phyloP scores from a whole-genome alignment of 2,329 filamentous ascomycete species.

The Xylariales sp. region DNA sequence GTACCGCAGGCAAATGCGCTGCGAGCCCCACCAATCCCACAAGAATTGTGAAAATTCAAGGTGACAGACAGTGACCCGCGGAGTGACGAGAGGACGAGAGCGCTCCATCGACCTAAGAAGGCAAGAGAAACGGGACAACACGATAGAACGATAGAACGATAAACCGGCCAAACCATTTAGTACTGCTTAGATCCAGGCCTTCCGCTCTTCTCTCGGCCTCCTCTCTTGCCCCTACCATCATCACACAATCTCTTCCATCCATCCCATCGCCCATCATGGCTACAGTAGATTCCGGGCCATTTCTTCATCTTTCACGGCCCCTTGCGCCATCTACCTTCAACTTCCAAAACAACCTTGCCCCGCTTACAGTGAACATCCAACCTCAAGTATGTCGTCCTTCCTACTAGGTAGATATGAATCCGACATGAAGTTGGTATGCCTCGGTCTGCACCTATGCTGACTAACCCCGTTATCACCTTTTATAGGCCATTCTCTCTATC shows the following conservation, averaged over 20 bases:
- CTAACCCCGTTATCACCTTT: slow-evolving; percentile 13
- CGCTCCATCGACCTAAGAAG: slow-evolving; percentile 27
- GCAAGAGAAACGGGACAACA: slow-evolving; percentile 24
- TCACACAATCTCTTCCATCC: no score
- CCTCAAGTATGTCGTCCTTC: slow-evolving; percentile 77
- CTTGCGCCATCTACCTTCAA: slow-evolving; percentile 84
- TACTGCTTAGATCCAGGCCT: slow-evolving; percentile 6
- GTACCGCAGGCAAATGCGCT: slow-evolving; percentile 21
- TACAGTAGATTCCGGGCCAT: slow-evolving; percentile 76
- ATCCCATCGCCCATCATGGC: slow-evolving; percentile 72
- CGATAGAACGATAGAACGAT: slow-evolving; percentile 3
- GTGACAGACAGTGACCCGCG: slow-evolving; percentile 14
- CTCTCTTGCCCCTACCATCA: not conserved
- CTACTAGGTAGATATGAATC: slow-evolving; percentile 24
- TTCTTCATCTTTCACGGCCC: slow-evolving; percentile 94
- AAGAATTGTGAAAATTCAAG: slow-evolving; percentile 45
- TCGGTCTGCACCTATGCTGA: not conserved
- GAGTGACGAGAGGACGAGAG: slow-evolving; percentile 21
- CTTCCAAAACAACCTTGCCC: slow-evolving; percentile 86
- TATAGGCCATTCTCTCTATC: slow-evolving; percentile 77
- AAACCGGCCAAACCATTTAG: no score
- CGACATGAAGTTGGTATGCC: slow-evolving; percentile 5
- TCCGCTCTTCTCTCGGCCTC: slow-evolving; percentile 17
- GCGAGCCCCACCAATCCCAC: slow-evolving; percentile 44
- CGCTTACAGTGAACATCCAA: slow-evolving; percentile 93